Conservation (phyloP, 2,329 filamentous ascomycete species). For the Penicillium sp. region DNA sequence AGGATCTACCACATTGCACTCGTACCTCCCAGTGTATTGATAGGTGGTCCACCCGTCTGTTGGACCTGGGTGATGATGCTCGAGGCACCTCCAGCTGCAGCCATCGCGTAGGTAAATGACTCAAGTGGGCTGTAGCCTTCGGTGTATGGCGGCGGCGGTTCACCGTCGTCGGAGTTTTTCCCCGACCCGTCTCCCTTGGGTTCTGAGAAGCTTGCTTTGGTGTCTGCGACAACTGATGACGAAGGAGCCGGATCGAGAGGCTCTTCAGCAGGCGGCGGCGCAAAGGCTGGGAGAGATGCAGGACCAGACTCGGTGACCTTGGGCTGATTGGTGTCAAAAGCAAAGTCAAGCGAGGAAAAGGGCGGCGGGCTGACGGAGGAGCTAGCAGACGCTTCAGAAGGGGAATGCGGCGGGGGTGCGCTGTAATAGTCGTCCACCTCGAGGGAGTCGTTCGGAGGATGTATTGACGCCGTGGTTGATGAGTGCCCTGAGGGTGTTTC, state of each 20-base stretch:
- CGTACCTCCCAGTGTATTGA: constrained; percentile 84
- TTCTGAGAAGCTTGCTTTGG: constrained; percentile 82
- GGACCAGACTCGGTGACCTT: constrained; percentile 51
- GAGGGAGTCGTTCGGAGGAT: constrained; percentile 36
- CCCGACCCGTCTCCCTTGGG: constrained; percentile 73
- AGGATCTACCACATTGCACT: background rate
- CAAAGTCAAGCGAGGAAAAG: constrained; percentile 65
- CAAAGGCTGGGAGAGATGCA: constrained; percentile 51
- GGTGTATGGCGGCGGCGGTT: constrained; percentile 93
- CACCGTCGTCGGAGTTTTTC: constrained; percentile 75
- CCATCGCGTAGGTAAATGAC: constrained; percentile 96
- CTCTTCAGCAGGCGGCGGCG: constrained; percentile 54
- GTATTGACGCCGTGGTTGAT: constrained; percentile 49
- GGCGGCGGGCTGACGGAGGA: constrained; percentile 59
- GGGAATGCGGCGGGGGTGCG: constrained; percentile 41
- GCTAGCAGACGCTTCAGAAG: constrained; percentile 45
- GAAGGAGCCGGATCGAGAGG: constrained; percentile 45
- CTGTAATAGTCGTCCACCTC: constrained; percentile 44
- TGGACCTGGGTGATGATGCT: constrained; percentile 99
- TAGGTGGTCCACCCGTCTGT: constrained; percentile 79
- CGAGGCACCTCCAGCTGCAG: constrained; percentile 90
- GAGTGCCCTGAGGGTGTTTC: constrained; percentile 21
- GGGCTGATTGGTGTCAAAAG: constrained; percentile 42
- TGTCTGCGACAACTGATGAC: constrained; percentile 65
- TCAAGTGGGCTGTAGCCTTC: constrained; percentile 90